Percentiles rank a stretch among this genome's conserved stretches.
Evolutionary conservation across 768 basidiomycete species (phyloP).

Genomic region (Boletus subparvulus): DNA sequence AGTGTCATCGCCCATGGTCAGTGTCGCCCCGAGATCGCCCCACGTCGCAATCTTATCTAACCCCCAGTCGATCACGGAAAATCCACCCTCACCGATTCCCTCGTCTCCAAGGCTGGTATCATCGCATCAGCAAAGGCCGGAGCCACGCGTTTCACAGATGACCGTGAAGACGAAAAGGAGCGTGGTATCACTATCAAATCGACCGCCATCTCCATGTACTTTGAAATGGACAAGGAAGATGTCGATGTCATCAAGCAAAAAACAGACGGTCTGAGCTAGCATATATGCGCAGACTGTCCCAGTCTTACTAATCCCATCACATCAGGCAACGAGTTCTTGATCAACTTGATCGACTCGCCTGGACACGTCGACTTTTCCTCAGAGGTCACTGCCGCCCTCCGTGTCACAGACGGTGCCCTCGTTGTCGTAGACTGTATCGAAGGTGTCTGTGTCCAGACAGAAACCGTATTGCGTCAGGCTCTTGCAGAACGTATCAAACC

Average conservation of each 20-base stretch:
- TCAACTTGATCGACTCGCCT: constrained; percentile 99
- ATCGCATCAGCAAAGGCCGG: constrained; percentile 94
- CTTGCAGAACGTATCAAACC: constrained; percentile 99
- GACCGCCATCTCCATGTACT: constrained; percentile 99
- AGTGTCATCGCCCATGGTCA: constrained; percentile 89
- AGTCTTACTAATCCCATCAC: constrained; percentile 3
- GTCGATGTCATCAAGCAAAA: constrained; percentile 86
- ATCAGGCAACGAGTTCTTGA: constrained; percentile 91
- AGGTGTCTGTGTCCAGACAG: constrained; percentile 99
- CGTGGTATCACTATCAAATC: constrained; percentile 99
- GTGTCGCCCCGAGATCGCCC: constrained; percentile 28
- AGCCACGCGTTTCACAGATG: constrained; percentile 96
- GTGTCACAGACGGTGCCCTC: constrained; percentile 99
- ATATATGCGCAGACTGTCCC: background rate
- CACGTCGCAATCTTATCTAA: constrained; percentile 20
- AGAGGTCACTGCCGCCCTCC: constrained; percentile 98
- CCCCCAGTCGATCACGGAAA: constrained; percentile 96
- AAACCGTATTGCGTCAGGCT: constrained; percentile 97
- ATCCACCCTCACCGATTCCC: constrained; percentile 97
- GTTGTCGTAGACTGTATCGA: constrained; percentile 99
- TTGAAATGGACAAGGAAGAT: constrained; percentile 91
- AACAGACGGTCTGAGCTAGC: constrained; percentile 65
- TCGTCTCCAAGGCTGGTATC: constrained; percentile 99
- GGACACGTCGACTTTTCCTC: constrained; percentile 99
- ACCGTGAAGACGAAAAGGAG: constrained; percentile 97